Evolutionary conservation across 306 rosid species (phyloP).

Genomic region (Inga leiocalycina): DNA sequence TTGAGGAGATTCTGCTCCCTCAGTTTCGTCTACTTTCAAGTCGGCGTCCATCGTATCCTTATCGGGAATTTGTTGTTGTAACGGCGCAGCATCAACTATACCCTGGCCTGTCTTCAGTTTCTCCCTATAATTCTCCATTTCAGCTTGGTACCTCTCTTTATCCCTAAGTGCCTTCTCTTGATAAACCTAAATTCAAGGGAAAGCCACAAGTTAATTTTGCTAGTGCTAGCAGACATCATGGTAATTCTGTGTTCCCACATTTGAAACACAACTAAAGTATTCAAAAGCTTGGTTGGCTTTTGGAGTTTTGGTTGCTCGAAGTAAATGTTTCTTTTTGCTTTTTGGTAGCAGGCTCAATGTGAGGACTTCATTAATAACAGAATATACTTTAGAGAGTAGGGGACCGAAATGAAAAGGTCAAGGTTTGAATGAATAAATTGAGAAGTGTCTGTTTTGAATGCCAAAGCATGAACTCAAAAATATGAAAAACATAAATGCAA

Average conservation of each 20-base stretch:
- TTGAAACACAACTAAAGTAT: neutral
- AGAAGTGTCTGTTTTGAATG: neutral
- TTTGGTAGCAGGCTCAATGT: neutral
- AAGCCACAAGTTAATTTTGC: neutral
- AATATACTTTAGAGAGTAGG: neutral
- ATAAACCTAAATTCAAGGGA: slow-evolving; percentile 57
- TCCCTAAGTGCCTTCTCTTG: slow-evolving; percentile 89
- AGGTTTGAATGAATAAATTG: neutral
- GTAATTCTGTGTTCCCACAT: neutral
- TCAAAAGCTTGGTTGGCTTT: neutral
- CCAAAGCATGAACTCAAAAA: neutral
- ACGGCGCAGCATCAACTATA: slow-evolving; percentile 75
- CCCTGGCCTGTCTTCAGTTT: slow-evolving; percentile 55
- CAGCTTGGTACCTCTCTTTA: slow-evolving; percentile 75
- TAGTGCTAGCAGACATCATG: neutral
- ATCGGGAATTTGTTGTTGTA: slow-evolving; percentile 69
- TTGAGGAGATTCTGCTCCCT: slow-evolving; percentile 41
- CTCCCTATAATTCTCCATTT: slow-evolving; percentile 86
- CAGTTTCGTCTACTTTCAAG: slow-evolving; percentile 49
- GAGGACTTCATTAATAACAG: neutral
- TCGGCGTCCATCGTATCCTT: slow-evolving; percentile 47
- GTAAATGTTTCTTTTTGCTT: neutral
- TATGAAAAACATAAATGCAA: neutral
- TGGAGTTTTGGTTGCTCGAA: neutral
- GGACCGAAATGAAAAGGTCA: neutral